Evolutionary conservation across 805 yeast genomes (phyloP), one percentile per base, ranked within the genome.

Genomic region (Priceomyces carsonii): DNA sequence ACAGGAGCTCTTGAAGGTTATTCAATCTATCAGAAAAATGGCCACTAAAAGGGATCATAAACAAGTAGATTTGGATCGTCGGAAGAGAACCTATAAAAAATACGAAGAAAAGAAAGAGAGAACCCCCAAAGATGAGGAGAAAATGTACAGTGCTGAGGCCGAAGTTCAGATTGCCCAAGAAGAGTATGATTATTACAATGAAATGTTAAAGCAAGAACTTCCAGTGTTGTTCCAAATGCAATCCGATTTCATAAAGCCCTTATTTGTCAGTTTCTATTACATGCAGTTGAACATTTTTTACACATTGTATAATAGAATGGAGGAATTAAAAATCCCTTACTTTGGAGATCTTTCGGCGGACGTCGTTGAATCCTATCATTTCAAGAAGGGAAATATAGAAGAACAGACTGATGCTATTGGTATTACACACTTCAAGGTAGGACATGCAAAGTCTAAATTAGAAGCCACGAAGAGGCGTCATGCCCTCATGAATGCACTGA

Each of bases 281-380:
- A 93, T 93, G 98, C 99, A 93, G 69, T 77, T 93, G 70, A 93
- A 93, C 69, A 88, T 93, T 39, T 93, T 90, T 63, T 93, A 93
- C 73, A 89, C 96, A 1, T 71, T 93, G 43, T 90, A 86, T 69
- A 83, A 76, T 55, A 78, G 85, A 51, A 86, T 91, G 87, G 96
- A 91, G 65, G 95, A 87, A 57, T 81, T 91, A 85, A 89, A 93
- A 67, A 93, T 93, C 47, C 96, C 97, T 10, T 93, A 93, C 66
- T 93, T 93, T 63, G n/a, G n/a, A n/a, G 95, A 93, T 58, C 71
- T 93, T 55, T 71, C 78, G 33, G 73, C 85, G 29, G 98, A 89
- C 57, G 85, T 93, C 44, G 72, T 85, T 36, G 91, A 85, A 57
- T 83, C 90, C 3, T 93, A 82, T 63, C 62, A 59, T 20, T 71